Percentiles rank a stretch among this genome's conserved stretches.
Evolutionary conservation across 2,329 filamentous ascomycete genomes (phyloP).

Genomic region (Tolypocladium inflatum): DNA sequence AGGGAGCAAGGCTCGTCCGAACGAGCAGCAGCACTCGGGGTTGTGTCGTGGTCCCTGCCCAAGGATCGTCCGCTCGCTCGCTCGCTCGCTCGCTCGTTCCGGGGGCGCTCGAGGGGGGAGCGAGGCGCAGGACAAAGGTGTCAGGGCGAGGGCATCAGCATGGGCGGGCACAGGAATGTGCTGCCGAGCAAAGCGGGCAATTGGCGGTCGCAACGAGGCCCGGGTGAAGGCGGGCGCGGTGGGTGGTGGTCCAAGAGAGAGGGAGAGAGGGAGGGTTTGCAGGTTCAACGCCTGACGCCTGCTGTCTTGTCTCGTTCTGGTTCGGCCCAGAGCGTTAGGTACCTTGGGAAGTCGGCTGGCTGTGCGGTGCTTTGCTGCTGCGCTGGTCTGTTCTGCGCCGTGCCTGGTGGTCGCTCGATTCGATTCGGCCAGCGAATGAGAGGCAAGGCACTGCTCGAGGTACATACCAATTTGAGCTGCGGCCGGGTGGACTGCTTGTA

Average conservation of each 20-base stretch:
- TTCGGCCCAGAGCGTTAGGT: not conserved
- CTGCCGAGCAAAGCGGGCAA: not conserved
- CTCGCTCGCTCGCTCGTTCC: not conserved
- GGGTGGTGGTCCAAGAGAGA: not conserved
- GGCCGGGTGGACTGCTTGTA: not conserved
- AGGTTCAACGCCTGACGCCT: not conserved
- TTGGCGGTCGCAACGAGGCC: not conserved
- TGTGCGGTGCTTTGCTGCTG: not conserved
- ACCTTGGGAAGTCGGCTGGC: not conserved
- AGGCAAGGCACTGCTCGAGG: not conserved
- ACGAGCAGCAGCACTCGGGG: constrained; percentile 1
- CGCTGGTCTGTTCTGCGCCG: not conserved
- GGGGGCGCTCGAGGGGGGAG: not conserved
- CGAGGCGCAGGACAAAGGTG: not conserved
- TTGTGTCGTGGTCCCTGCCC: constrained; percentile 1
- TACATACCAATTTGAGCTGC: not conserved
- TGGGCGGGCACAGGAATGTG: not conserved
- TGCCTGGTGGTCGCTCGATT: not conserved
- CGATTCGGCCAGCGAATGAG: not conserved
- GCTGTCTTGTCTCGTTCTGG: not conserved
- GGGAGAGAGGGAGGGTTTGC: not conserved
- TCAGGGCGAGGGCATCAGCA: not conserved
- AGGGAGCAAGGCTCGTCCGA: not conserved
- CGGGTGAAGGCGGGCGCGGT: not conserved
- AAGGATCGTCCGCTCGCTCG: not conserved